phyloP scores from a whole-genome alignment of 306 rosid species.

The Leucaena leucocephala region DNA sequence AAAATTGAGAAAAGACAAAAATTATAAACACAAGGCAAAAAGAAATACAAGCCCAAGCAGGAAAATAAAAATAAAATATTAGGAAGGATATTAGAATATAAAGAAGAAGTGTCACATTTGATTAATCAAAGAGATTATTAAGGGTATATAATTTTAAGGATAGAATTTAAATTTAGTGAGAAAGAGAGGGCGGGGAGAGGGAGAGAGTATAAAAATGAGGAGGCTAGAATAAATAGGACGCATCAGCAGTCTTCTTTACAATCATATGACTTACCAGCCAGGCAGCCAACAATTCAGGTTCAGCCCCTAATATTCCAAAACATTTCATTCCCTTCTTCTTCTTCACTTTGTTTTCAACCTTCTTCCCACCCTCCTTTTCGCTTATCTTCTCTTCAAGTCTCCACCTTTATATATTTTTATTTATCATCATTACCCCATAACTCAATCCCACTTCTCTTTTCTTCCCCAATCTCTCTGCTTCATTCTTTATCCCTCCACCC shows the following conservation, averaged over 20 bases:
- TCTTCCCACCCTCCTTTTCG: slow-evolving; percentile 49
- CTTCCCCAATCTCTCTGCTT: slow-evolving; percentile 29
- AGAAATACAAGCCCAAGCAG: no score
- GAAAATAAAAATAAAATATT: no score
- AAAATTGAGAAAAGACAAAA: no score
- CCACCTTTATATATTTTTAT: slow-evolving; percentile 38
- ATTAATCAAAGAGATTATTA: no score
- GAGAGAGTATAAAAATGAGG: slow-evolving; percentile 34
- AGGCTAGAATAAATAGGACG: slow-evolving; percentile 37
- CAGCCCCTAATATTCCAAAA: slow-evolving; percentile 54
- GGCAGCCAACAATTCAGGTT: neutral
- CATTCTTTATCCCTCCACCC: neutral
- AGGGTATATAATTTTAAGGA: no score
- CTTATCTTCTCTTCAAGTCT: slow-evolving; percentile 40
- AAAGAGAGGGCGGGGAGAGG: neutral
- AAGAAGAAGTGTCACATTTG: no score
- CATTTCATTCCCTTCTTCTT: slow-evolving; percentile 29
- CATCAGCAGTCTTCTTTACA: slow-evolving; percentile 75
- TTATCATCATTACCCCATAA: slow-evolving; percentile 46
- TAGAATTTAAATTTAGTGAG: slow-evolving; percentile 1
- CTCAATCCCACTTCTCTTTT: slow-evolving; percentile 33
- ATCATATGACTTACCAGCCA: slow-evolving; percentile 58
- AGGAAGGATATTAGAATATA: no score
- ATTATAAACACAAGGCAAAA: no score
- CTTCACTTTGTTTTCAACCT: slow-evolving; percentile 57